Evolutionary conservation across 345 rosid species (phyloP).

Genomic region (Sapria himalayana): DNA sequence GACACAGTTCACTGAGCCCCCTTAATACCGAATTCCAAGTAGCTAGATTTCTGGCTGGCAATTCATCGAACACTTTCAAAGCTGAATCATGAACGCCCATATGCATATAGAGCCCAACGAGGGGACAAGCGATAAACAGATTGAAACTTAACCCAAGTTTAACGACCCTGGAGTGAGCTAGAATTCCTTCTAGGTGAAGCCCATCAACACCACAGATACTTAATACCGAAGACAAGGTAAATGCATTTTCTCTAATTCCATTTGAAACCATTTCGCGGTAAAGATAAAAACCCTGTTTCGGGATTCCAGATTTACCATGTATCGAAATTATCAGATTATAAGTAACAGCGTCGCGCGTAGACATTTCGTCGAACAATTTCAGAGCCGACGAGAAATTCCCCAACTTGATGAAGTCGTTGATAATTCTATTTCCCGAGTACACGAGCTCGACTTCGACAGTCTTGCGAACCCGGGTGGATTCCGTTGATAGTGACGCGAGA

Average conservation of each 20-base stretch:
- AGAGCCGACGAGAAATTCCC: constrained; percentile 25
- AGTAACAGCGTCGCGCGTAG: constrained; percentile 31
- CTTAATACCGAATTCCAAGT: constrained; percentile 37
- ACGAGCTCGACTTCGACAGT: too few relatives aligned
- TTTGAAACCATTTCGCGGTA: constrained; percentile 31
- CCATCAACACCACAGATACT: constrained; percentile 30
- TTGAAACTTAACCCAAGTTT: constrained; percentile 33
- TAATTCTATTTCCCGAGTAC: constrained; percentile 21
- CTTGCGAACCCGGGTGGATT: too few relatives aligned
- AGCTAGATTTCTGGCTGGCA: constrained; percentile 41
- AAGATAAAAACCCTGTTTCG: constrained; percentile 16
- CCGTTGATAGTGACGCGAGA: too few relatives aligned
- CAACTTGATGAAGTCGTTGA: constrained; percentile 21
- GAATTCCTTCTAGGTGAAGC: constrained; percentile 33
- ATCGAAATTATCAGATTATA: constrained; percentile 55
- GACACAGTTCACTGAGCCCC: constrained; percentile 24
- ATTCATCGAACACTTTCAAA: constrained; percentile 32
- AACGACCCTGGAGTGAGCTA: constrained; percentile 50
- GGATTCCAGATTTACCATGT: constrained; percentile 18
- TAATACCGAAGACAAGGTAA: constrained; percentile 43
- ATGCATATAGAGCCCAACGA: constrained; percentile 31
- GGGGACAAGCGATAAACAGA: constrained; percentile 32
- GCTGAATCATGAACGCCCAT: constrained; percentile 26
- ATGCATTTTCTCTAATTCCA: constrained; percentile 41
- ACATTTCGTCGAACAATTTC: constrained; percentile 35